Evolutionary conservation across 2,329 filamentous ascomycete species (phyloP), one percentile per base, ranked within the genome.

Genomic region (Ceratocystis albifundus): DNA sequence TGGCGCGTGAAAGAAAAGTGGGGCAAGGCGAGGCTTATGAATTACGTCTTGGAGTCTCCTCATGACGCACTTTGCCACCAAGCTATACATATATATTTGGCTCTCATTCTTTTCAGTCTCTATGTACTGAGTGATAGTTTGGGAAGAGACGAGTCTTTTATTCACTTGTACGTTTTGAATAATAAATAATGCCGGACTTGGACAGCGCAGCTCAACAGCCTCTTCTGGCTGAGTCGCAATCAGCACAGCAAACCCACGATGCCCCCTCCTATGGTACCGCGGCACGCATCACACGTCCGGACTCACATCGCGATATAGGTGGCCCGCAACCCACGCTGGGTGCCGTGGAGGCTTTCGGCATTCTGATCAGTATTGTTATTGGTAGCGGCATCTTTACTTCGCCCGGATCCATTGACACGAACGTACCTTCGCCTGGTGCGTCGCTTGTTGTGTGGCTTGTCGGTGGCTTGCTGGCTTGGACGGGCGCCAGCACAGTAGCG

Each of bases 371-470:
- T 70, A 82, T 86, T 68, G 83, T 86, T 65, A 85, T 87, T 61
- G 84, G 84, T 6, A 84, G 81, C 64, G 84, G 84, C 44, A 81
- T 87, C 20, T 87, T 87, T 70, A 85, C 84, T 0, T 86, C 84
- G 1, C 84, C 84, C 0, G 82, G 83, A 0, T 79, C 83, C 10
- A 84, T 87, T 67, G 83, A 86, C 70, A 80, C 80, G 17, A 85
- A 86, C 69, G 83, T 86, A 2, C 82, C 83, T 0, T 86, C 84
- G 0, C 84, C 84, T 0, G 84, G 82, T 7, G 75, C 77, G 1
- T 82, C 83, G 1, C 70, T 87, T 45, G 70, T 83, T 1, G 79
- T 86, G 6, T 87, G 84, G 84, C 76, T 84, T 0, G 74, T 86
- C 10, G 84, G 82, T 20, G 84, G 85, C 1, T 71, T 85, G 0